These are phyloP conservation scores for Copromyces sp. DNA, from an alignment of 495 filamentous ascomycete genomes.

Conservation along the genomic window DNA sequence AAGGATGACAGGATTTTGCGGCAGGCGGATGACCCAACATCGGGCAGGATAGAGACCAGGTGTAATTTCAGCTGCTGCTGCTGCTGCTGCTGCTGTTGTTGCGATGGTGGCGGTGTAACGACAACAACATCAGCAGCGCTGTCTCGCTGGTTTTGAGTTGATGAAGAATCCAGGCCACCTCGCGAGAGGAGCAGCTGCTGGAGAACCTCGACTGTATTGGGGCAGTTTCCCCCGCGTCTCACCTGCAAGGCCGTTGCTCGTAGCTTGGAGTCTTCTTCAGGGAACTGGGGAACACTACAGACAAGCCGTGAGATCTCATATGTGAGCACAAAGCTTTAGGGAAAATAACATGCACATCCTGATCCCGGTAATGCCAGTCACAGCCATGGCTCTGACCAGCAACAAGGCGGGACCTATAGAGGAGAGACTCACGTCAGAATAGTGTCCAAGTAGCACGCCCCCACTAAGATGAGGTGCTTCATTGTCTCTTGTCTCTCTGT, in stretches of 20 bases:
- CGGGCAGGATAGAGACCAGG: constrained; percentile 33
- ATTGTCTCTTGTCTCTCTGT: constrained; percentile 10
- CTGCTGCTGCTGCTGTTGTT: not conserved
- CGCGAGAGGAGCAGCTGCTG: constrained; percentile 41
- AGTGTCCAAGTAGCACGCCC: constrained; percentile 59
- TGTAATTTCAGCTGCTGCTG: constrained; percentile 18
- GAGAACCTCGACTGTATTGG: constrained; percentile 60
- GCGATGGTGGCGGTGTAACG: not conserved
- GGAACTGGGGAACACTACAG: constrained; percentile 54
- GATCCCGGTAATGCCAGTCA: not conserved
- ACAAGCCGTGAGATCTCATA: constrained; percentile 12
- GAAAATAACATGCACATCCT: not conserved
- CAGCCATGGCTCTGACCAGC: not conserved
- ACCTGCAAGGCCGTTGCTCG: constrained; percentile 48
- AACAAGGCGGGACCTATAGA: not conserved
- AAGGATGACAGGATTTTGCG: constrained; percentile 31
- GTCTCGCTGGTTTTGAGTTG: not conserved
- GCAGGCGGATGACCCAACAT: constrained; percentile 23
- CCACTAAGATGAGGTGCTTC: constrained; percentile 47
- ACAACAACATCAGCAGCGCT: not conserved
- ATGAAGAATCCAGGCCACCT: not conserved
- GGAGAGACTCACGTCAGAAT: constrained; percentile 47
- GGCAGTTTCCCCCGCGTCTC: constrained; percentile 63
- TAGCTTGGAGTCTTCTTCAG: constrained; percentile 60
- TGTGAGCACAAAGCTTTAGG: constrained; percentile 7